Percentiles rank a stretch among this genome's conserved stretches.
phyloP scores from a whole-genome alignment of 768 basidiomycete species.

The Termitomyces sp. region DNA sequence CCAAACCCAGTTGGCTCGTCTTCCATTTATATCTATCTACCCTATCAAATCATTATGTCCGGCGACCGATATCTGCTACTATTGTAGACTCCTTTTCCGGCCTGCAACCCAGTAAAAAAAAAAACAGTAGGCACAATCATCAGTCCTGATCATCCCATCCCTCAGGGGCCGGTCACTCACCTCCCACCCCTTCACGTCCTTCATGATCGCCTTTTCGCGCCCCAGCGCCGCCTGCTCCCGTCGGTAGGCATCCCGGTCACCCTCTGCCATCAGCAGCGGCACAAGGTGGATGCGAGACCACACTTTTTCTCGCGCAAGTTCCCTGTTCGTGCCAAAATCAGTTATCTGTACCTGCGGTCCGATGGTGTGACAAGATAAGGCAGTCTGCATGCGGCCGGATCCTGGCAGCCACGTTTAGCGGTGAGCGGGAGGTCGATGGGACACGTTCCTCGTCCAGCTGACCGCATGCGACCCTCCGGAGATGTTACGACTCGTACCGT shows the following conservation, averaged over 20 bases:
- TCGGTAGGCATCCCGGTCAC: constrained; percentile 85
- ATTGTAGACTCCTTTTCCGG: constrained; percentile 84
- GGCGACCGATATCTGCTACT: constrained; percentile 60
- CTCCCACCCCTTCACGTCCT: constrained; percentile 90
- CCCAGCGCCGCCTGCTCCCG: constrained; percentile 70
- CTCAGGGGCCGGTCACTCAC: constrained; percentile 42
- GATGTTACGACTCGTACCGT: constrained; percentile 45
- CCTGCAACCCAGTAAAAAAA: constrained; percentile 34
- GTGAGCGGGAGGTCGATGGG: constrained; percentile 48
- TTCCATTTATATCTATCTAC: constrained; percentile 2
- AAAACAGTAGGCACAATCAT: no score
- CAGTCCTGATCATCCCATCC: constrained; percentile 11
- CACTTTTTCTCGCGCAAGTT: constrained; percentile 86
- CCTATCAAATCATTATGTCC: constrained; percentile 29
- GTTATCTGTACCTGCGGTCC: constrained; percentile 37
- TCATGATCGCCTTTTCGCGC: constrained; percentile 90
- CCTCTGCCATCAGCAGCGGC: constrained; percentile 88
- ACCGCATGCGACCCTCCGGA: constrained; percentile 24
- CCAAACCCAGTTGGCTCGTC: no score
- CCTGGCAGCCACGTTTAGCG: constrained; percentile 65
- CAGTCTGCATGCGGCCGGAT: constrained; percentile 48
- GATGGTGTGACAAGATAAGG: constrained; percentile 37
- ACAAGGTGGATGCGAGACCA: constrained; percentile 96
- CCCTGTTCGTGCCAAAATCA: constrained; percentile 58
- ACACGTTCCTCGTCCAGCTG: constrained; percentile 70